phyloP scores from a whole-genome alignment of 2,329 filamentous ascomycete genomes.

The Penicillium sp. region DNA sequence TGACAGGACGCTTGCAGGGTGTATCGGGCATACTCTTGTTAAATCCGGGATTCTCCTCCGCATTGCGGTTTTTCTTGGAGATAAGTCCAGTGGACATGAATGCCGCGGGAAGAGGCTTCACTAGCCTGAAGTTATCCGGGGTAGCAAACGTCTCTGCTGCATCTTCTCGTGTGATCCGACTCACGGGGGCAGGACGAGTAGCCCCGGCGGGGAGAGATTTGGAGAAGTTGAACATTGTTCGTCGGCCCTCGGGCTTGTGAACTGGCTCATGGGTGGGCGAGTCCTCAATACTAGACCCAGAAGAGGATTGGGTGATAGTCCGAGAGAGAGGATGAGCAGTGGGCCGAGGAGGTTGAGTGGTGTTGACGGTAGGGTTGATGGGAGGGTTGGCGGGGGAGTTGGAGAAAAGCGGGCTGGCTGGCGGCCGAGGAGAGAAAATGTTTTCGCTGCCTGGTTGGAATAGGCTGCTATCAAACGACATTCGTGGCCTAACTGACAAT shows the following conservation, averaged over 20 bases:
- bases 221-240: slow-evolving; percentile 60
- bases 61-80: slow-evolving; percentile 86
- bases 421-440: slow-evolving; percentile 61
- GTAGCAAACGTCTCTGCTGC: slow-evolving; percentile 64
- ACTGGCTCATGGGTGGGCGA: slow-evolving; percentile 63
- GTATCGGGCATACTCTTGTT: slow-evolving; percentile 83
- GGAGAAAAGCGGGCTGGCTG: slow-evolving; percentile 48
- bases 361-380: slow-evolving; percentile 1
- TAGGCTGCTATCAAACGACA: slow-evolving; percentile 73
- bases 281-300: slow-evolving; percentile 75
- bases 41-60: slow-evolving; percentile 59
- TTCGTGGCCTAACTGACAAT: slow-evolving; percentile 64
- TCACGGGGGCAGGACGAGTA: slow-evolving; percentile 48
- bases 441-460: slow-evolving; percentile 64
- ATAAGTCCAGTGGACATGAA: slow-evolving; percentile 94
- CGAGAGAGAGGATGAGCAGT: slow-evolving; percentile 77
- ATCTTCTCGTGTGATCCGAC: slow-evolving; percentile 49
- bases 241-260: slow-evolving; percentile 55
- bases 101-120: slow-evolving; percentile 73
- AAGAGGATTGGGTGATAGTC: slow-evolving; percentile 82
- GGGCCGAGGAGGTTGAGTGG: slow-evolving; percentile 43
- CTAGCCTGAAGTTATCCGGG: slow-evolving; percentile 71
- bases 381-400: slow-evolving; percentile 20
- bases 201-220: slow-evolving; percentile 72
- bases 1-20: slow-evolving; percentile 83